These are phyloP conservation scores for Heliosperma pusillum DNA, from an alignment of 148 eudicot genomes.

Conservation along the genomic window DNA sequence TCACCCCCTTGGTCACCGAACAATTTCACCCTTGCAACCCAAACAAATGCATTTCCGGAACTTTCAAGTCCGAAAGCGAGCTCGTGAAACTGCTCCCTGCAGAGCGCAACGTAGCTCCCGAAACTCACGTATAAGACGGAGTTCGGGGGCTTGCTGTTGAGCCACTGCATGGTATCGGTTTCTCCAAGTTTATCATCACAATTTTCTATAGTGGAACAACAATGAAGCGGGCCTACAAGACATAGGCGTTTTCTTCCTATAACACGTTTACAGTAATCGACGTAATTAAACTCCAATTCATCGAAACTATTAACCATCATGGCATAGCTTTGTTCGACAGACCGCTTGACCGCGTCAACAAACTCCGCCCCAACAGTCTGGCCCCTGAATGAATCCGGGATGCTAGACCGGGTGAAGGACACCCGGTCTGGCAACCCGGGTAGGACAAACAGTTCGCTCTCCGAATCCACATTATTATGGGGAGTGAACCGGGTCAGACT, in stretches of 20 bases:
- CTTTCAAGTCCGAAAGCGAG: not conserved
- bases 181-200: not conserved
- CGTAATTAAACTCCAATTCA: conserved; percentile 5
- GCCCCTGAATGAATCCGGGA: not conserved
- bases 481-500: not conserved
- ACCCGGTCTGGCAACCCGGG: not conserved
- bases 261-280: not conserved
- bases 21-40: not conserved
- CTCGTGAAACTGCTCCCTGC: conserved; percentile 1
- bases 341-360: not conserved
- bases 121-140: conserved; percentile 15
- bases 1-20: not conserved
- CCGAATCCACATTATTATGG: not conserved
- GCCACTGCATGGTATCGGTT: not conserved
- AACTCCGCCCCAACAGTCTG: not conserved
- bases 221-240: not conserved
- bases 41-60: not conserved
- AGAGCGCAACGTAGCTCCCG: not conserved
- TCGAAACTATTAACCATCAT: not conserved
- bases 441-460: not conserved
- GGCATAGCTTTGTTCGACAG: not conserved
- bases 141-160: not conserved
- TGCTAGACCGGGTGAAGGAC: not conserved
- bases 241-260: not conserved
- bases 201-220: not conserved